phyloP scores from a whole-genome alignment of 345 rosid species.

The Psidium friedrichsthalianum region DNA sequence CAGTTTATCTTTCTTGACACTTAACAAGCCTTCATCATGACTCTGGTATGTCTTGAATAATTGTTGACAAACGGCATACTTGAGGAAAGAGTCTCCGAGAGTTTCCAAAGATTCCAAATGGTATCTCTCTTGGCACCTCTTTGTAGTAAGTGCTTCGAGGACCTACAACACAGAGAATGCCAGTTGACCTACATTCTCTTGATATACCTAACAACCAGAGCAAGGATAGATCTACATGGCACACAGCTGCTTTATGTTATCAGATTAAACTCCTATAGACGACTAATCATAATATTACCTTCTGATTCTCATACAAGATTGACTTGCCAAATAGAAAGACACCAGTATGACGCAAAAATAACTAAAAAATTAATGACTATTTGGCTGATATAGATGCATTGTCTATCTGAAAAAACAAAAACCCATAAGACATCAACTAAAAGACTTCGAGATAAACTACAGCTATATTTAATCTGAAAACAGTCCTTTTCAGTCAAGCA shows the following conservation, averaged over 20 bases:
- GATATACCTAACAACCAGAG: not conserved
- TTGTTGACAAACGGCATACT: conserved; percentile 70
- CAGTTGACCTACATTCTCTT: not conserved
- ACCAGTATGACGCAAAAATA: not conserved
- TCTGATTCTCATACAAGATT: not conserved
- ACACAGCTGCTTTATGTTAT: not conserved
- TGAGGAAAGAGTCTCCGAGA: conserved; percentile 89
- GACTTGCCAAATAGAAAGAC: not conserved
- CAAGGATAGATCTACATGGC: not conserved
- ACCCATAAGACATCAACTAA: not conserved
- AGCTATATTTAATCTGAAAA: not conserved
- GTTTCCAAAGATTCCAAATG: conserved; percentile 87
- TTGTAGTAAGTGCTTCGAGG: conserved; percentile 85
- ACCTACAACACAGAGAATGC: conserved; percentile 22
- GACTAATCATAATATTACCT: not conserved
- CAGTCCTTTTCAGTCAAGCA: not conserved
- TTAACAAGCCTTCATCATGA: conserved; percentile 79
- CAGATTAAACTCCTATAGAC: not conserved
- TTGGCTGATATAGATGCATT: not conserved
- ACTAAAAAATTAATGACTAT: not conserved
- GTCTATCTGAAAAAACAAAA: not conserved
- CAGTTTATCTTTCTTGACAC: conserved; percentile 46
- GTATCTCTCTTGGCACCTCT: conserved; percentile 64
- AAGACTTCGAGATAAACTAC: not conserved
- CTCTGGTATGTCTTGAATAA: conserved; percentile 38